Evolutionary conservation across 1,284 basidiomycete genomes (phyloP), one percentile per base, ranked within the genome.

Genomic region (Microbotryum silenes-acaulis): DNA sequence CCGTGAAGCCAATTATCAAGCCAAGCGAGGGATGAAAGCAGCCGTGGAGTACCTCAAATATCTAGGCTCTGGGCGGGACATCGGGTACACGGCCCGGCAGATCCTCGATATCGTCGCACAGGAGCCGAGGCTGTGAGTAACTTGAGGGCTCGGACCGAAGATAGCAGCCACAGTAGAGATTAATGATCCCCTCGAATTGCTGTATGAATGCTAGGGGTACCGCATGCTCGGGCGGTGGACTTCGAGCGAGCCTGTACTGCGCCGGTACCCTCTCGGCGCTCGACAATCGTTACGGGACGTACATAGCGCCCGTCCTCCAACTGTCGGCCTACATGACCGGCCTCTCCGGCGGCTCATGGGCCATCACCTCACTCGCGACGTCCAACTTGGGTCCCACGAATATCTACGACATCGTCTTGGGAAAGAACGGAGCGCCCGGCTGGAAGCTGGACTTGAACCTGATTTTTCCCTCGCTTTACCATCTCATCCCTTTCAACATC

Each of bases 241-340:
- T 82, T 25, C 77, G 85, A 33, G 79, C 84, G 0, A 81, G 85
- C 0, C 79, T 81, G 62, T 85, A 80, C 63, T 83, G 80, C 4
- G 83, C 84, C 1, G 83, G 78, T 9, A 79, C 80, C 46, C 70
- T 87, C 7, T 80, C 77, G 25, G 85, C 77, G 0, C 74, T 87
- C 27, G 86, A 87, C 73, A 79, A 77, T 4, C 76, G 85, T 42
- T 85, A 87, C 65, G 73, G 75, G 6, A 78, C 80, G 14, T 58
- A 54, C 2, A 77, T 83, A 12, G 86, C 84, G 4, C 84, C 84
- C 1, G 73, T 88, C 1, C 74, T 86, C 44, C 85, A 87, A 71
- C 81, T 85, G 27, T 73, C 82, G 8, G 81, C 82, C 2, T 87
- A 87, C 74, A 72, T 85, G 21, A 71, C 81, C 4, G 84, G 80